Evolutionary conservation across 768 basidiomycete species (phyloP).

Genomic region (Sarcodon aspratus): DNA sequence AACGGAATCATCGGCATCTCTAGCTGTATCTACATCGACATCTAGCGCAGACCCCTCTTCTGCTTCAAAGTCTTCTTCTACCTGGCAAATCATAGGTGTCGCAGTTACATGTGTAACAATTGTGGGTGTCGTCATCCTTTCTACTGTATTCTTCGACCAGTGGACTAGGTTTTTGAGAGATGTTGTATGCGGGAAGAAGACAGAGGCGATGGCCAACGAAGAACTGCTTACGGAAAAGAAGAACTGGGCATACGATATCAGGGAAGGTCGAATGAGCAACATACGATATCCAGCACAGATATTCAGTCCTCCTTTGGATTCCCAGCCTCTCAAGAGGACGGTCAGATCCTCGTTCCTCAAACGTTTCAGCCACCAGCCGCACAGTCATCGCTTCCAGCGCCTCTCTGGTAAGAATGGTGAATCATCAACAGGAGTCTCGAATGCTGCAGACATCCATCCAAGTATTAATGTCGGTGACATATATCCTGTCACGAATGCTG

Average conservation of each 20-base stretch:
- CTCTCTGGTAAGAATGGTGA: too few relatives aligned
- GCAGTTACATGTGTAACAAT: conserved; percentile 51
- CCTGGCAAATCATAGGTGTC: conserved; percentile 64
- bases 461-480: too few relatives aligned
- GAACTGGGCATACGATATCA: conserved; percentile 1
- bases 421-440: too few relatives aligned
- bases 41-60: neutral
- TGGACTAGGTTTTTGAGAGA: conserved; percentile 54
- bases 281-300: neutral
- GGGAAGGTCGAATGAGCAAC: neutral
- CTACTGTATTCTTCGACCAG: conserved; percentile 59
- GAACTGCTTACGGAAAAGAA: neutral
- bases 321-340: too few relatives aligned
- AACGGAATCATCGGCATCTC: too few relatives aligned
- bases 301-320: neutral
- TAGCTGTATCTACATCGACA: neutral
- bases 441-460: too few relatives aligned
- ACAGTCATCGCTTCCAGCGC: too few relatives aligned
- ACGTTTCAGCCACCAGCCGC: too few relatives aligned
- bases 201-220: neutral
- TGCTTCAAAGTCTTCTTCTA: conserved; percentile 1
- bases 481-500: too few relatives aligned
- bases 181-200: conserved; percentile 16
- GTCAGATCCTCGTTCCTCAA: too few relatives aligned
- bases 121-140: conserved; percentile 41